Base-by-base conservation (phyloP, 345 rosid genomes). In the Eucalyptus erythrocorys region DNA sequence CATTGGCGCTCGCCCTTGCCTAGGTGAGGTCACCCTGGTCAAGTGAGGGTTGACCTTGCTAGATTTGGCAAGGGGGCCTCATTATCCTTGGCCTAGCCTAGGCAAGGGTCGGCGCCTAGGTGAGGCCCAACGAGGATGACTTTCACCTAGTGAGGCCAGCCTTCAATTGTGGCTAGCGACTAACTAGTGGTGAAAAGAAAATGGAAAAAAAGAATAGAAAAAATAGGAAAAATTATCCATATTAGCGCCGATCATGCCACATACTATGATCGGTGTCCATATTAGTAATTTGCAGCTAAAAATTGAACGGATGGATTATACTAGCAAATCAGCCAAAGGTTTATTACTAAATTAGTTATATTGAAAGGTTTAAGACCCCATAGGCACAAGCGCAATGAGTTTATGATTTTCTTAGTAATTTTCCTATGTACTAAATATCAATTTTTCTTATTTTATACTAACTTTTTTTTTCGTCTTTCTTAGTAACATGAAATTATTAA, bases 191-290 rank as follows among this genome's bases (percentile, higher is more conserved):
- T 2, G 34, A 61, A 30, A 30, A 24, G 30, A 22, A 55, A 55
- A 30, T 15, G 34, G 9, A 4, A 6, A 61, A 61, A 59, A 13
- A 61, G 11, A 10, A 6, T 5, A 57, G 2, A 5, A 14, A 59
- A 26, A 13, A 30, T 55, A 27, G 3, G 1, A 61, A 61, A 61
- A 61, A 61, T 61, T 11, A 2, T 61, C 17, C 16, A 61, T 6
- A 3, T 61, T 6, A 30, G 16, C 2, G 3, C 2, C 4, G 8
- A 3, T 61, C 17, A 15, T 30, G 34, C 4, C 17, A 61, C 6
- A 6, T 61, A 13, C 4, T 7, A 13, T 0, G 32, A 4, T 4
- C 0, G 4, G 8, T 16, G 9, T 30, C 1, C 17, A 26, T 13
- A 3, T 61, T n/a, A 59, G 27, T 2, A 1, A 13, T 26, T 59